phyloP scores from a whole-genome alignment of 306 rosid species.

The Fragaria iinumae region DNA sequence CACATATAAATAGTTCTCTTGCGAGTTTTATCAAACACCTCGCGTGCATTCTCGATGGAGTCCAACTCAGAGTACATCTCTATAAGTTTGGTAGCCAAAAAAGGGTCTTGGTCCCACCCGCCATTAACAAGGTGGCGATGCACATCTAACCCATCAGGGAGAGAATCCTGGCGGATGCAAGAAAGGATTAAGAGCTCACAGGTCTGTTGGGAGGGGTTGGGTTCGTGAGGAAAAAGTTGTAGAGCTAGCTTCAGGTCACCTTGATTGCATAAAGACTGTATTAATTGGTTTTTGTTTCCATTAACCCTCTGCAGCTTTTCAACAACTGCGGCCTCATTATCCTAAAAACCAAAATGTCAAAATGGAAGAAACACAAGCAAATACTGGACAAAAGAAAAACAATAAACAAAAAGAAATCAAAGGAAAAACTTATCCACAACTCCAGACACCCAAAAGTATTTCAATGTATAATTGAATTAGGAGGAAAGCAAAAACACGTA shows the following conservation, averaged over 20 bases:
- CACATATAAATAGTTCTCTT: constrained; percentile 80
- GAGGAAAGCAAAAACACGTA: constrained; percentile 29
- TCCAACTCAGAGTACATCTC: constrained; percentile 76
- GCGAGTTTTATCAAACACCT: constrained; percentile 70
- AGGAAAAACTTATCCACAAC: constrained; percentile 5
- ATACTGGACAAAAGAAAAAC: background rate
- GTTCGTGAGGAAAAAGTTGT: constrained; percentile 52
- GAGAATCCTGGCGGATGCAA: constrained; percentile 63
- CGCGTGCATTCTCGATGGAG: constrained; percentile 55
- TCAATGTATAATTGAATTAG: constrained; percentile 7
- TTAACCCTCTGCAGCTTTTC: constrained; percentile 69
- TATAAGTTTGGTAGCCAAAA: constrained; percentile 82
- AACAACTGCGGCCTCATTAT: constrained; percentile 62
- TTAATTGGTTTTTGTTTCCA: constrained; percentile 45
- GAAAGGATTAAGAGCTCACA: constrained; percentile 67
- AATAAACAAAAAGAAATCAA: background rate
- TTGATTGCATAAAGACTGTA: constrained; percentile 70
- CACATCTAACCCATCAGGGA: constrained; percentile 53
- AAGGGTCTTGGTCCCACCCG: constrained; percentile 74
- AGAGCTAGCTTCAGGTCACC: constrained; percentile 81
- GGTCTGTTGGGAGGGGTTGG: constrained; percentile 68
- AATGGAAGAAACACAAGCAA: constrained; percentile 15
- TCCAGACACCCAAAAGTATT: constrained; percentile 6
- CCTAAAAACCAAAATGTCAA: constrained; percentile 45
- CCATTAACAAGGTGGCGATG: constrained; percentile 51